Base-by-base conservation (phyloP, 2,329 filamentous ascomycete species). In the Aphanocladium album region DNA sequence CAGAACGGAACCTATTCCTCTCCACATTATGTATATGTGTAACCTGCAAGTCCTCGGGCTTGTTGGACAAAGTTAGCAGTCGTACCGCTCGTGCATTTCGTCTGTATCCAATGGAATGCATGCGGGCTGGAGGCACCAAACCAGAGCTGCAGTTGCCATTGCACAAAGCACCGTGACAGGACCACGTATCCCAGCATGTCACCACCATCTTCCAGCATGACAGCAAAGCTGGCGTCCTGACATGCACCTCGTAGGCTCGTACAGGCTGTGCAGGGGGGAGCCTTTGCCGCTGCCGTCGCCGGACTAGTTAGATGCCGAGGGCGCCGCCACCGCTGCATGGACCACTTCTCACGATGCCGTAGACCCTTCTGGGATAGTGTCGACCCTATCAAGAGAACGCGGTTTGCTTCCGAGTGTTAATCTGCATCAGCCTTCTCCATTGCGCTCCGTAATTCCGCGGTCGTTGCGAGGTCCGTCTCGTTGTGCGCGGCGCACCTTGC, bases 141-240 rank as follows among this genome's bases (percentile, higher is more conserved):
- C 47, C 27, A 43, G 52, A 55, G 52, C 52, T 30, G n/a, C 16
- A 35, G 27, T 56, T 56, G 53, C 41, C 19, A 56, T 56, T 37
- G 4, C 41, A 56, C 53, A n/a, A 47, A 47, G 41, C 43, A 56
- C 19, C n/a, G 39, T 43, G 53, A 56, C 25, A 21, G 30, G 25
- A 35, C n/a, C 53, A 46, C 17, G 23, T 35, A 51, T 17, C 41
- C 53, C 53, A 46, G 27, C 17, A 56, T 56, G 27, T 27, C 35
- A 27, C 53, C 9, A 11, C 21, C 7, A 12, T 6, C 12, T 7
- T 16, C 14, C 25, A 21, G 53, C 37, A 43, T 23, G 41, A 56
- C 41, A 5, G 25, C 12, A n/a, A 47, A 30, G 14, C 4, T 37
- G 53, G 39, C 30, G 16, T 35, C n/a, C 27, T 37, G 41, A 35